Evolutionary conservation across 176 grass and related monocot genomes (phyloP), one percentile per base, ranked within the genome.

Genomic region (Oryza meyeriana): DNA sequence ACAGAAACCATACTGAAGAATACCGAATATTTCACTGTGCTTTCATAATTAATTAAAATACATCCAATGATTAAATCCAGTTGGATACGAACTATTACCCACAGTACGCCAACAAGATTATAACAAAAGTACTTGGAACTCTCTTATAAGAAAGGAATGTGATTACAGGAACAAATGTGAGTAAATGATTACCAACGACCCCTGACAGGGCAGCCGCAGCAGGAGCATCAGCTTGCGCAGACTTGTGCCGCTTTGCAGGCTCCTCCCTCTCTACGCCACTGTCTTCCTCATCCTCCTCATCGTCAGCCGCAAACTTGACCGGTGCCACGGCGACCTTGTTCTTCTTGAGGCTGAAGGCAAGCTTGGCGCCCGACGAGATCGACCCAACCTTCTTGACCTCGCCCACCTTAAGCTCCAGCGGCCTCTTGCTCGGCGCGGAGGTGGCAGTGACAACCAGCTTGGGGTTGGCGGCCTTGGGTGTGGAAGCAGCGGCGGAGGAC

Each of bases 321-420:
- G 90, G 86, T 0, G 74, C 40, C 12, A 85, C 40, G 0, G 84
- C 74, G 22, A 95, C 85, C 78, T 95, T 99, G 34, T 89, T 85
- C 88, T 98, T 99, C 83, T 99, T 99, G 28, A 99, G 88, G 71
- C 93, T 93, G 27, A 99, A 99, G 69, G 93, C 96, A 44, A 99
- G 89, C 87, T 95, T 99, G 12, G 91, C 83, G 11, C 75, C 77
- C 2, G 89, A 81, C 12, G 41, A 24, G 3, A 86, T 28, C 0
- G 81, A 24, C 3, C 17, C 65, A 0, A 36, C 65, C 84, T 99
- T 99, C 91, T 91, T 94, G 11, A 81, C 69, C 81, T 90, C 79
- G 29, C 12, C 62, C 10, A 57, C 42, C 57, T 84, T 87, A 33
- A 71, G 22, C 57, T 93, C 91, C 16, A 91, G 66, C 0, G 93